A percentile compares a stretch with the other conserved stretches of the same genome.
phyloP scores from a whole-genome alignment of 1,284 basidiomycete genomes.

The Leccinum huronense region DNA sequence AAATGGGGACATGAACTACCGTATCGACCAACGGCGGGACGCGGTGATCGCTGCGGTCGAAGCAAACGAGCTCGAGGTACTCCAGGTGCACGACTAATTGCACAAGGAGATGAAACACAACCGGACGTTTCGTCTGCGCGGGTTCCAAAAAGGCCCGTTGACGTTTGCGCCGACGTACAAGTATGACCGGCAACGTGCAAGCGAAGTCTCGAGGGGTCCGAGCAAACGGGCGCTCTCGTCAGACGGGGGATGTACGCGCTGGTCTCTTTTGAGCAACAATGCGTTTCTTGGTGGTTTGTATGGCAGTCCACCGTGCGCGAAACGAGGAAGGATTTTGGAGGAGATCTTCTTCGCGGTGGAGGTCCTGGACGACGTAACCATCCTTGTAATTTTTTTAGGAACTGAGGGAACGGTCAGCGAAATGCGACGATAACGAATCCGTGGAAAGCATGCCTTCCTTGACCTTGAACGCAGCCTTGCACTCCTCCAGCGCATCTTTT shows the following conservation, averaged over 20 bases:
- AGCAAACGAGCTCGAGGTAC: constrained; percentile 58
- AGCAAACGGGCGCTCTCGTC: constrained; percentile 55
- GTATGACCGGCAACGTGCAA: constrained; percentile 76
- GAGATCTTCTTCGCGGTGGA: constrained; percentile 94
- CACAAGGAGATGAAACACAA: constrained; percentile 85
- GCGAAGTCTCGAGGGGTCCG: constrained; percentile 72
- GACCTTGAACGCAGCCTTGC: constrained; percentile 68
- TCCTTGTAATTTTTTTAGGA: constrained; percentile 61
- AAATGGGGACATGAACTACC: constrained; percentile 88
- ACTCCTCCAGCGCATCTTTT: constrained; percentile 54
- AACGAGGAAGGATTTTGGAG: constrained; percentile 89
- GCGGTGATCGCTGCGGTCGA: constrained; percentile 70
- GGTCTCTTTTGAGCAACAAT: constrained; percentile 59
- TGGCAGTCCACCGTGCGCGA: constrained; percentile 88
- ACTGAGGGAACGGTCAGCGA: constrained; percentile 39
- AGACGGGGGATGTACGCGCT: constrained; percentile 42
- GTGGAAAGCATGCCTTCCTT: constrained; percentile 56
- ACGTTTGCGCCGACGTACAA: constrained; percentile 93
- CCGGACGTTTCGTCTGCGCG: constrained; percentile 80
- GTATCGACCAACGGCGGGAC: constrained; percentile 88
- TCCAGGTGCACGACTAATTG: constrained; percentile 86
- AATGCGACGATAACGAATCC: neutral
- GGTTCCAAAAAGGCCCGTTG: constrained; percentile 82
- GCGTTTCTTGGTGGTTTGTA: constrained; percentile 73
- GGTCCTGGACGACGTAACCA: constrained; percentile 66